A percentile compares a stretch with the other conserved stretches of the same genome.
These are phyloP conservation scores for Hypoxylon sp. DNA, from an alignment of 2,329 filamentous ascomycete genomes.

Conservation along the genomic window DNA sequence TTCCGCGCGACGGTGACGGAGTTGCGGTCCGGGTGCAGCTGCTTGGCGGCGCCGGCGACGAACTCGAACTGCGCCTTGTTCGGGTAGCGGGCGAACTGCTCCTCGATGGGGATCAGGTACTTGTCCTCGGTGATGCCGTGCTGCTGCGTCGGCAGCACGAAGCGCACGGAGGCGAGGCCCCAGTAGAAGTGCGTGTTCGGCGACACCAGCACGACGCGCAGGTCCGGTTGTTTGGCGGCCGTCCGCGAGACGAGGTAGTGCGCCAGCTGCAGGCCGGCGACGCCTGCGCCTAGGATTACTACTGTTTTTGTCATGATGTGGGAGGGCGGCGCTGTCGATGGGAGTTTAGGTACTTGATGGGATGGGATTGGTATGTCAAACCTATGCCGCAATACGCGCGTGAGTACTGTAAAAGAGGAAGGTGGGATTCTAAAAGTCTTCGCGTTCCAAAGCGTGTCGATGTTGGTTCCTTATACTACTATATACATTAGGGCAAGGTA, in stretches of 20 bases:
- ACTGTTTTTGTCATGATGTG: constrained; percentile 55
- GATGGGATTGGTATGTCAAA: not conserved
- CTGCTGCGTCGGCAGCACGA: constrained; percentile 58
- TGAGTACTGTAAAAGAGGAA: not conserved
- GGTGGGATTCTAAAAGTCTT: not conserved
- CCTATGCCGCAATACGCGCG: not conserved
- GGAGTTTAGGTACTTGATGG: no score
- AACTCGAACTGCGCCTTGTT: constrained; percentile 62
- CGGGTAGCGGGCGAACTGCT: constrained; percentile 63
- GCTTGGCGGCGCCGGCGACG: constrained; percentile 61
- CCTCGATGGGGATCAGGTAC: constrained; percentile 55
- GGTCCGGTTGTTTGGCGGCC: constrained; percentile 52
- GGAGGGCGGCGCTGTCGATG: not conserved
- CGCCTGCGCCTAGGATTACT: constrained; percentile 64
- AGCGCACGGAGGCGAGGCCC: constrained; percentile 62
- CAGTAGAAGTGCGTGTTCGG: constrained; percentile 65
- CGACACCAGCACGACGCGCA: constrained; percentile 61
- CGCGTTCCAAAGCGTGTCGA: not conserved
- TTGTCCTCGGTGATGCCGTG: constrained; percentile 57
- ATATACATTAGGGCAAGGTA: no score
- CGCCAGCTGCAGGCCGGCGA: constrained; percentile 61
- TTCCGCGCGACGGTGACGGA: constrained; percentile 57
- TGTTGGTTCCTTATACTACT: not conserved
- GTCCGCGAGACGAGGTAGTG: constrained; percentile 64
- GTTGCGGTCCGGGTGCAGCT: constrained; percentile 58